Evolutionary conservation across 2,329 filamentous ascomycete genomes (phyloP), one percentile per base, ranked within the genome.

Genomic region (Rutstroemia sydowiana): DNA sequence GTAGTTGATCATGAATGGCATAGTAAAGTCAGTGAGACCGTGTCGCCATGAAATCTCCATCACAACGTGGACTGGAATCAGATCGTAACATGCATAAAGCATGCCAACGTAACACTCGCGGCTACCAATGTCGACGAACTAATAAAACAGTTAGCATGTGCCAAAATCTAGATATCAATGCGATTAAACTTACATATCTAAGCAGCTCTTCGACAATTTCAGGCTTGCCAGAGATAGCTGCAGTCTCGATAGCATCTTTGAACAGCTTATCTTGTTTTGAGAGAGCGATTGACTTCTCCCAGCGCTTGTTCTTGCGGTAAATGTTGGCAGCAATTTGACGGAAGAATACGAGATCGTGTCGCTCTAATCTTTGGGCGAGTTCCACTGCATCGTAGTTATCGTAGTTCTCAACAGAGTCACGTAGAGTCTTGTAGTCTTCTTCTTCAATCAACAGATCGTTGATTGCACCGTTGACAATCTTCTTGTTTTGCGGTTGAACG

Each of bases 1-100:
- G 75, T 95, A 87, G 75, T 97, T 98, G 80, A 98, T 97, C 89
- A 98, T 95, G 77, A 95, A 98, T 16, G 93, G 93, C 95, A 98
- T 98, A 44, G 91, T 95, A 73, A 95, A 98, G 74, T 98, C 93
- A 64, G 85, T 83, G 36, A 98, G 85, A 55, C 90, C 89, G 68
- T 95, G 79, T 63, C 93, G 92, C 93, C 93, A 98, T 54, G 93
- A 97, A 53, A 98, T 81, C 74, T 98, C 93, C 70, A 98, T 81
- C 54, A 98, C 86, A 48, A 95, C 77, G 66, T 97, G 90, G 3
- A 95, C 86, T 16, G 89, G 88, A 62, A 98, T 91, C 56, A 98
- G 85, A 54, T 97, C 93, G 72, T 98, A 95, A 78, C 93, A 98
- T 48, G 95, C 86, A 68, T 98, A 98, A 45, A 98, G 80, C 91